Percentiles rank a stretch among this genome's conserved stretches.
Conservation (phyloP, 1,284 basidiomycete genomes). For the Trichosporon sp. region DNA sequence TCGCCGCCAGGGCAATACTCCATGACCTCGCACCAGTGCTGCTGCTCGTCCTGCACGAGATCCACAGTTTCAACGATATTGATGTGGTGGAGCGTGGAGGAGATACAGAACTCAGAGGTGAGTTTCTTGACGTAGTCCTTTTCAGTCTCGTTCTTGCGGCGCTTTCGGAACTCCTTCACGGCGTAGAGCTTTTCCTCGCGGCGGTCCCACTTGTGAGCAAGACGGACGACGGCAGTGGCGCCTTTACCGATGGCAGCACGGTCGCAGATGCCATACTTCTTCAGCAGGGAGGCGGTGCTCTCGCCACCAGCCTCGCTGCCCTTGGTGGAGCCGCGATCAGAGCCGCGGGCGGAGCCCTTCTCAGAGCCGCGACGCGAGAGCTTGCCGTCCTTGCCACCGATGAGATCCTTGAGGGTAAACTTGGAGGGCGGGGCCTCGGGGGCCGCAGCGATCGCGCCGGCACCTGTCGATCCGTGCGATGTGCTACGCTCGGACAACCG, state of each 20-base stretch:
- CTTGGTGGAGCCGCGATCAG: constrained; percentile 43
- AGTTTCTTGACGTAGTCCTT: constrained; percentile 99
- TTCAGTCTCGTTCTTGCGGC: constrained; percentile 95
- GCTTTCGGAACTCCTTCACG: constrained; percentile 98
- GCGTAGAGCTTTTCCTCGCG: constrained; percentile 97
- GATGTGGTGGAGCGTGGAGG: constrained; percentile 90
- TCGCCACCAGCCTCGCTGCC: constrained; percentile 44
- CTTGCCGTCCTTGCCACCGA: constrained; percentile 56
- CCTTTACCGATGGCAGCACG: constrained; percentile 96
- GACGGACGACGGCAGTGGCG: constrained; percentile 89
- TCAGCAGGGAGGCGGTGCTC: constrained; percentile 55
- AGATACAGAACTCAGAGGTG: constrained; percentile 98
- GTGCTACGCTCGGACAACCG: constrained; percentile 29
- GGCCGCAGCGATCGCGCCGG: constrained; percentile 9
- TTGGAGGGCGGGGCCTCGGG: constrained; percentile 55
- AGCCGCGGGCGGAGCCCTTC: constrained; percentile 58
- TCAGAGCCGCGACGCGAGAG: constrained; percentile 66
- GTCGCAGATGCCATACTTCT: constrained; percentile 97
- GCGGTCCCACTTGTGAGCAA: constrained; percentile 98
- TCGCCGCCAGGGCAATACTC: constrained; percentile 98
- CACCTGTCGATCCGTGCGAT: constrained; percentile 25
- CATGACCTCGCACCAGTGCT: constrained; percentile 99
- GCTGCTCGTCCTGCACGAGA: constrained; percentile 91
- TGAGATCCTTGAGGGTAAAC: constrained; percentile 77
- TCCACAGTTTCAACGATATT: constrained; percentile 99